phyloP scores from a whole-genome alignment of 31 red algal genomes.

The Odonthalia washingtoniensis region DNA sequence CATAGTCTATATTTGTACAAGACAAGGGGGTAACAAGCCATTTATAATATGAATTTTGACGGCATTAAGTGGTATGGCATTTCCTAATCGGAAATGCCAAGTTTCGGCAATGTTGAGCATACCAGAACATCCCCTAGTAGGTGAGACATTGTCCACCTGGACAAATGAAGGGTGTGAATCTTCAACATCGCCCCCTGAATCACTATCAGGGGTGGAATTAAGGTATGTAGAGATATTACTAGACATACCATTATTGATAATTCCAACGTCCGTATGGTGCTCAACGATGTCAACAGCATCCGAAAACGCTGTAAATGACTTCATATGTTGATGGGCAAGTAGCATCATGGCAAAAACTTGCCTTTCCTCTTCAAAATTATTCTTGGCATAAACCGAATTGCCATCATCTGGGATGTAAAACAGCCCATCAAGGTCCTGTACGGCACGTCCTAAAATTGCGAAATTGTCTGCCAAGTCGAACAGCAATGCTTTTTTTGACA shows the following conservation, averaged over 20 bases:
- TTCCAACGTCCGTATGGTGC: neutral
- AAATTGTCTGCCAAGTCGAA: neutral
- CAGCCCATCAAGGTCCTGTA: neutral
- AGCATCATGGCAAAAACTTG: neutral
- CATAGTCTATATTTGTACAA: neutral
- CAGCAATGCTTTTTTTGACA: neutral
- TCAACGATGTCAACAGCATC: neutral
- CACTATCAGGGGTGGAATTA: no score
- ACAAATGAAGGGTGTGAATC: no score
- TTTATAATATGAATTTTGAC: neutral
- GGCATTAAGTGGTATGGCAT: slow-evolving; percentile 4
- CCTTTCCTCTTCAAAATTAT: neutral
- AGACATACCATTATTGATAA: neutral
- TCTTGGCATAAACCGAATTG: neutral
- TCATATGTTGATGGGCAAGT: neutral
- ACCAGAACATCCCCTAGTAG: no score
- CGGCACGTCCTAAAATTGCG: neutral
- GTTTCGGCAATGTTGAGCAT: no score
- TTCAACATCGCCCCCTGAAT: no score
- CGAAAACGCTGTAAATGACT: neutral
- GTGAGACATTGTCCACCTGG: no score
- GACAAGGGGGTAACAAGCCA: slow-evolving; percentile 2
- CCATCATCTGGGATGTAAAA: slow-evolving; percentile 10
- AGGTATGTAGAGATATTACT: no score
- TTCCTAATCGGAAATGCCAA: slow-evolving; percentile 35